phyloP scores from a whole-genome alignment of 2,329 filamentous ascomycete genomes.

The Nemania abortiva region DNA sequence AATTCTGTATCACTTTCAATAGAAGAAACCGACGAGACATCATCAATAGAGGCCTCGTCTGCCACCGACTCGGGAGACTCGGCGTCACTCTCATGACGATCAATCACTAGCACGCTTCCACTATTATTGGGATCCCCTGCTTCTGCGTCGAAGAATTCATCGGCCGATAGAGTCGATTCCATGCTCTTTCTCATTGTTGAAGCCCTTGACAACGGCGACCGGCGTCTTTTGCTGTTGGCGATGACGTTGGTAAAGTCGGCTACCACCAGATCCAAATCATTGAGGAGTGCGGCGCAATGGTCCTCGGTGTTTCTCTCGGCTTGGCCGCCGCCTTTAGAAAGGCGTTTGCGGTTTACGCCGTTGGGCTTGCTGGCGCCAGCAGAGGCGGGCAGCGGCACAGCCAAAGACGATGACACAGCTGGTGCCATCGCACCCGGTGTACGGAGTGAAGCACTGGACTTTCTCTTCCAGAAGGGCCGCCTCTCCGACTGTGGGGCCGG shows the following conservation, averaged over 20 bases:
- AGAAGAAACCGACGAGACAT: slow-evolving; percentile 70
- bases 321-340: slow-evolving; percentile 56
- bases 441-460: slow-evolving; percentile 70
- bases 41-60: slow-evolving; percentile 65
- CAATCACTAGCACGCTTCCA: slow-evolving; percentile 80
- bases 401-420: slow-evolving; percentile 55
- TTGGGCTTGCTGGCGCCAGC: slow-evolving; percentile 52
- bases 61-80: slow-evolving; percentile 69
- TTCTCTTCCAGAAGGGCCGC: slow-evolving; percentile 92
- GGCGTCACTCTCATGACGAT: slow-evolving; percentile 75
- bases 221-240: slow-evolving; percentile 81
- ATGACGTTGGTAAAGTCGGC: slow-evolving; percentile 84
- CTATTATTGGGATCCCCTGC: slow-evolving; percentile 67
- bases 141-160: slow-evolving; percentile 96
- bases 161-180: slow-evolving; percentile 80
- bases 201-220: slow-evolving; percentile 67
- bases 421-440: slow-evolving; percentile 57
- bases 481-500: slow-evolving; percentile 63
- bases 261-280: slow-evolving; percentile 86
- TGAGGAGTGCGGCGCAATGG: slow-evolving; percentile 84
- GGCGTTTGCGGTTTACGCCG: slow-evolving; percentile 50
- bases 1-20: slow-evolving; percentile 69
- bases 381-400: slow-evolving; percentile 58
- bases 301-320: slow-evolving; percentile 79
- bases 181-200: slow-evolving; percentile 73